Evolutionary conservation across 1,139 yeast genomes (phyloP).

Genomic region (Schwanniomyces etchellsii): DNA sequence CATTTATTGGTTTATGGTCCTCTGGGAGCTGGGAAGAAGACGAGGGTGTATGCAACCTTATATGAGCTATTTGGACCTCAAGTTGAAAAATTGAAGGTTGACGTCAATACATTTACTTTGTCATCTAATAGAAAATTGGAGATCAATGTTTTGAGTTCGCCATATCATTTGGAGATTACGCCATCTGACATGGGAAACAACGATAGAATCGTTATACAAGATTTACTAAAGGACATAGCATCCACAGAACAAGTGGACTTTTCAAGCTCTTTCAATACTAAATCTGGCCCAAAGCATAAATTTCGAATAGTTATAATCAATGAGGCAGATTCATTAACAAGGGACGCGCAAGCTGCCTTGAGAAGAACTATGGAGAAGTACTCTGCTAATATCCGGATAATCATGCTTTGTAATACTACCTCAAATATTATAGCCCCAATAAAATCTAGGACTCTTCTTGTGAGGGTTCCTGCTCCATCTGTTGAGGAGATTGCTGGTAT

Average conservation of each 20-base stretch:
- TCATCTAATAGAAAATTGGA: conserved; percentile 72
- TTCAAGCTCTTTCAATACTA: conserved; percentile 31
- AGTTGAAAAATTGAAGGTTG: conserved; percentile 80
- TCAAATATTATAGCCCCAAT: conserved; percentile 92
- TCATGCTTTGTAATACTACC: conserved; percentile 82
- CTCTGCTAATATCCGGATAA: conserved; percentile 77
- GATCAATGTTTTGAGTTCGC: conserved; percentile 84
- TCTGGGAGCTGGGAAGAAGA: conserved; percentile 94
- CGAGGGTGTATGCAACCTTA: conserved; percentile 79
- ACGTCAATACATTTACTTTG: conserved; percentile 77
- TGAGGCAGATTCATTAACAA: conserved; percentile 86
- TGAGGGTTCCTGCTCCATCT: conserved; percentile 82
- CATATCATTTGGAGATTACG: conserved; percentile 88
- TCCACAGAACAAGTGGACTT: conserved; percentile 92
- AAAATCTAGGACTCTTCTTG: conserved; percentile 81
- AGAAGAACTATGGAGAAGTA: conserved; percentile 98
- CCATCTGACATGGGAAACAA: conserved; percentile 97
- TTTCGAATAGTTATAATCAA: conserved; percentile 91
- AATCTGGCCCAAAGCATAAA: conserved; percentile 47
- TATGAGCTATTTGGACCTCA: conserved; percentile 78
- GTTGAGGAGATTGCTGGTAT: conserved; percentile 50
- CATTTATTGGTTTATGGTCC: conserved; percentile 93
- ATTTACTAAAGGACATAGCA: conserved; percentile 86
- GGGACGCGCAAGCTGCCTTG: conserved; percentile 97
- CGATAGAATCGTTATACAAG: conserved; percentile 92